Base-by-base conservation (phyloP, 129 eudicot species). In the Flaveria brownii region DNA sequence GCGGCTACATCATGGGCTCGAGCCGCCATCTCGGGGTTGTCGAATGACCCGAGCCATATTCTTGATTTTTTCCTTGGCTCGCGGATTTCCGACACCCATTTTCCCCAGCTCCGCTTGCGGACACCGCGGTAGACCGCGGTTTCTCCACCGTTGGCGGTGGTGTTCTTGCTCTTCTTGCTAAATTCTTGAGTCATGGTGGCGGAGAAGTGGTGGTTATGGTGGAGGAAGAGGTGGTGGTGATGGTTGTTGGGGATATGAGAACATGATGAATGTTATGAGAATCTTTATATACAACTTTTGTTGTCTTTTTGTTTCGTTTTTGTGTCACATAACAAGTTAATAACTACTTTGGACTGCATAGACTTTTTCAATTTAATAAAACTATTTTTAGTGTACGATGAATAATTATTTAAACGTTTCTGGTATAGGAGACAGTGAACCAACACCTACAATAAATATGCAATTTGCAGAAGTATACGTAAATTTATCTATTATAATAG, bases 31-130 rank as follows among this genome's bases (percentile, higher is more conserved):
- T 75, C 79, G 17, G 79, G 79, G 71, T 62, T 28, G 62, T 75
- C 79, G 33, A 75, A 75, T 46, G 79, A 75, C 2, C 79, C 79
- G 4, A 75, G 79, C 79, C 79, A 75, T 47, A 75, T 75, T 75
- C 79, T 46, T 62, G 79, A 75, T 17, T 75, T 75, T 9, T 75
- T 75, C 10, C 8, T 62, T 17, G 79, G 79, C 71, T 75, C 63
- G 20, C 79, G 71, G 13, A 75, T 75, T 49, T 75, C 79, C 0
- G 79, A 75, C 18, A 75, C 79, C 79, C 79, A 75, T 75, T 75
- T 75, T 0, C 79, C 78, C 79, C 79, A 75, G 15, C 79, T 75
- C n/a, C 79, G 71, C 33, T 47, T 62, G 11, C 71, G 79, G 59
- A 75, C 79, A 17, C 78, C 78, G 3, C 17, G 78, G 70, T 75